Conservation (phyloP, 345 rosid genomes). For the Hypericum perforatum region DNA sequence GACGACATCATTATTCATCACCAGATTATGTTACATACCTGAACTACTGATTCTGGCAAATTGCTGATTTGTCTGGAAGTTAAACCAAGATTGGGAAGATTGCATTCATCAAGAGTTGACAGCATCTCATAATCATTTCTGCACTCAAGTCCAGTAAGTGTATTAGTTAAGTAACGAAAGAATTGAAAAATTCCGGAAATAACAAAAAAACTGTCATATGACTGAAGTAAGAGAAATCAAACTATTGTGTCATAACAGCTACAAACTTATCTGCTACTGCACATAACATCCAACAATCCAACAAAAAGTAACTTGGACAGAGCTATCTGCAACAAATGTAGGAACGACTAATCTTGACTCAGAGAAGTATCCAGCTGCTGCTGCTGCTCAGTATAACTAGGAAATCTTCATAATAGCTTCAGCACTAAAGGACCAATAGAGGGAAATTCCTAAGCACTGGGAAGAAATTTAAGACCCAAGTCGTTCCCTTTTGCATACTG, state of each 20-base stretch:
- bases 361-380: too few relatives aligned
- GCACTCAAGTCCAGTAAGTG: conserved; percentile 8
- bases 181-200: background rate
- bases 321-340: too few relatives aligned
- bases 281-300: too few relatives aligned
- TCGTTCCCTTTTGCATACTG: too few relatives aligned
- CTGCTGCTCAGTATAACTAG: too few relatives aligned
- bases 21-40: conserved; percentile 9
- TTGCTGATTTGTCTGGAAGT: conserved; percentile 53
- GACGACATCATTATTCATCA: background rate
- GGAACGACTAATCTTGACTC: too few relatives aligned
- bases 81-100: conserved; percentile 41
- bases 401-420: too few relatives aligned
- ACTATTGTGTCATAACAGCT: too few relatives aligned
- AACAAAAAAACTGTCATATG: background rate
- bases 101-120: conserved; percentile 80
- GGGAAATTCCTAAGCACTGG: background rate
- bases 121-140: conserved; percentile 91
- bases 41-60: conserved; percentile 65
- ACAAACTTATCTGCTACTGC: too few relatives aligned
- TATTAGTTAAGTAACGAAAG: background rate
- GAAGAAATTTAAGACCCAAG: too few relatives aligned
- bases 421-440: background rate
- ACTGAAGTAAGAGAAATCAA: too few relatives aligned
- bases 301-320: too few relatives aligned